Evolutionary conservation across 1,284 basidiomycete genomes (phyloP), one percentile per base, ranked within the genome.

Genomic region (Tausonia pullulans): DNA sequence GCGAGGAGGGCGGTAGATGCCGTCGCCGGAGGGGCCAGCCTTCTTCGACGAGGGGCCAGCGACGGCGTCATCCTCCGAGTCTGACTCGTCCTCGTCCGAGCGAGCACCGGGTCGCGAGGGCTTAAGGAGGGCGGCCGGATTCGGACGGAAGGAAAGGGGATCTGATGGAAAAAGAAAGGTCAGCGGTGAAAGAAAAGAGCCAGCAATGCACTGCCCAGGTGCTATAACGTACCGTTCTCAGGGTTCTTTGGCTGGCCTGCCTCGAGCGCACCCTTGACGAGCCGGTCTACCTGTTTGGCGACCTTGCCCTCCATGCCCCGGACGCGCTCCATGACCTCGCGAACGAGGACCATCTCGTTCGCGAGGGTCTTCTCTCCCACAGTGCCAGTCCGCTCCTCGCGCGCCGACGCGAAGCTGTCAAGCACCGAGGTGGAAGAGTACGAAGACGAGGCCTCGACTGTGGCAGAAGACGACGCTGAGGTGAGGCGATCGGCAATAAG

Each of bases 281-380:
- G 83, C 74, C 98, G 97, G 71, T 97, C 93, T 71, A 98, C 90
- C 75, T 98, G 94, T 74, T 98, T 96, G 67, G 84, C 86, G 81
- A 98, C 87, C 71, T 89, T 86, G 63, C 81, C 81, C 76, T 98
- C 94, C 50, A 98, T 70, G 0, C 78, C 77, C 43, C 75, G 72
- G 41, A 79, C 74, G 70, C 80, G 80, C 63, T 81, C 80, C 73
- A 79, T 75, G n/a, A 78, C 73, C 62, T 78, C 76, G 58, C 67
- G 82, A 16, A 82, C 82, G 70, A 90, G 86, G 55, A 91, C 80
- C 78, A 88, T 82, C 0, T 81, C 81, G 71, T 88, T 66, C 69
- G 72, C 73, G 62, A 56, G 62, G 48, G 50, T 60, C 50, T 59
- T 59, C 27, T 67, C 57, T 50, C 48, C 44, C 3, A 45, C 51